Evolutionary conservation across 2,329 filamentous ascomycete genomes (phyloP).

Genomic region (Biscogniauxia sp.): DNA sequence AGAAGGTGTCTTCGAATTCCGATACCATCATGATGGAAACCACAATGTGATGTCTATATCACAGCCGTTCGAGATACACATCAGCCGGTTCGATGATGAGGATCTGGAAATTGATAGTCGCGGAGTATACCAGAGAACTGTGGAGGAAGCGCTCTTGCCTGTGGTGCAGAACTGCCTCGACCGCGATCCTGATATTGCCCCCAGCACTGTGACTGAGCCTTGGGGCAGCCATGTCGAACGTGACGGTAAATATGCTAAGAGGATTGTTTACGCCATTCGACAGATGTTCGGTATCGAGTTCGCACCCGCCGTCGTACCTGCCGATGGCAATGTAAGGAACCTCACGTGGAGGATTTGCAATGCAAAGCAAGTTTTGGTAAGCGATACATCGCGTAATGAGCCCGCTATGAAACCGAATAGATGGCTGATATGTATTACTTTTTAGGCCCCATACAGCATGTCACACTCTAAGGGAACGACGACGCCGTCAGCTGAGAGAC

Average conservation of each 20-base stretch:
- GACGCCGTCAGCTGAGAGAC: conserved; percentile 51
- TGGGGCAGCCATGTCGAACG: conserved; percentile 85
- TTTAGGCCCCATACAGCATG: conserved; percentile 71
- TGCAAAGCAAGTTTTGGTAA: conserved; percentile 89
- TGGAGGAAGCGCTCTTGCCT: conserved; percentile 76
- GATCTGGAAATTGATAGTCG: conserved; percentile 62
- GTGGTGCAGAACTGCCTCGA: conserved; percentile 92
- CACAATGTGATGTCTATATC: conserved; percentile 95
- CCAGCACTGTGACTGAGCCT: conserved; percentile 71
- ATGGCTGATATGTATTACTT: conserved; percentile 16
- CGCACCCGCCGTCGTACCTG: conserved; percentile 84
- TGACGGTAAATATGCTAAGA: conserved; percentile 82
- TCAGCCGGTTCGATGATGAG: conserved; percentile 75
- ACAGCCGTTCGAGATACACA: conserved; percentile 85
- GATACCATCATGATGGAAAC: conserved; percentile 90
- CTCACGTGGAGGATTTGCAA: conserved; percentile 94
- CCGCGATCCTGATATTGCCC: conserved; percentile 85
- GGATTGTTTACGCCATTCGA: conserved; percentile 90
- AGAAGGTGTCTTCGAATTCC: conserved; percentile 92
- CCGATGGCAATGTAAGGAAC: conserved; percentile 86
- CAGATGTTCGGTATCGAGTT: conserved; percentile 98
- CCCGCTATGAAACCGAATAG: background rate
- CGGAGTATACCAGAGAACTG: conserved; percentile 62
- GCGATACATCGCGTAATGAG: conserved; percentile 29
- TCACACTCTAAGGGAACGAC: conserved; percentile 61